Evolutionary conservation across 257 asterid species (phyloP).

Genomic region (Solanum bukasovii): DNA sequence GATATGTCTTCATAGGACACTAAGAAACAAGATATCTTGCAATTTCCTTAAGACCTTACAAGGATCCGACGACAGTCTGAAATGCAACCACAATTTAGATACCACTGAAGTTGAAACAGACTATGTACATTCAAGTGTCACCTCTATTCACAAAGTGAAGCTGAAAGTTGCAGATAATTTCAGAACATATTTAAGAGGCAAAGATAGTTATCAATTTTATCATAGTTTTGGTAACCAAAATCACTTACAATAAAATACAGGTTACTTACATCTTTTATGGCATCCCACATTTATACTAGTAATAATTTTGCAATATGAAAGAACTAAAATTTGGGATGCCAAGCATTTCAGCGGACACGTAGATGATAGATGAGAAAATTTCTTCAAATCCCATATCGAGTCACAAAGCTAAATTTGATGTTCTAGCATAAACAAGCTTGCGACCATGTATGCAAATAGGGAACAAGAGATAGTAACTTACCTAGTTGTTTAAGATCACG

Average conservation of each 20-base stretch:
- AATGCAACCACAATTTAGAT: background rate
- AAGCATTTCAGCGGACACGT: background rate
- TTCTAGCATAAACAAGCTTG: background rate
- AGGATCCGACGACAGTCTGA: background rate
- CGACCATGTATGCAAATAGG: background rate
- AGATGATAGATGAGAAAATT: background rate
- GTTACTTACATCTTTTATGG: background rate
- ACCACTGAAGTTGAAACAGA: background rate
- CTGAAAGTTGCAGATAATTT: background rate
- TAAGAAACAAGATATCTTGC: background rate
- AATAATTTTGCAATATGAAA: background rate
- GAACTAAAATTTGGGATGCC: background rate
- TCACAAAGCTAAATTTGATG: background rate
- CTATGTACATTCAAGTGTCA: background rate
- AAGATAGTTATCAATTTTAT: background rate
- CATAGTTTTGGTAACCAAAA: background rate
- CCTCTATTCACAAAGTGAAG: background rate
- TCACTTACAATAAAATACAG: background rate
- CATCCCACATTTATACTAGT: background rate
- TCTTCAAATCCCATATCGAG: background rate
- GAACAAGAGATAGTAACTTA: conserved; percentile 12
- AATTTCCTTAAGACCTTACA: background rate
- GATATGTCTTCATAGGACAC: background rate
- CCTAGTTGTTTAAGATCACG: conserved; percentile 97
- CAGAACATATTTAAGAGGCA: background rate